phyloP scores from a whole-genome alignment of 352 stramenopile genomes.

The Globisporangium barbulae region DNA sequence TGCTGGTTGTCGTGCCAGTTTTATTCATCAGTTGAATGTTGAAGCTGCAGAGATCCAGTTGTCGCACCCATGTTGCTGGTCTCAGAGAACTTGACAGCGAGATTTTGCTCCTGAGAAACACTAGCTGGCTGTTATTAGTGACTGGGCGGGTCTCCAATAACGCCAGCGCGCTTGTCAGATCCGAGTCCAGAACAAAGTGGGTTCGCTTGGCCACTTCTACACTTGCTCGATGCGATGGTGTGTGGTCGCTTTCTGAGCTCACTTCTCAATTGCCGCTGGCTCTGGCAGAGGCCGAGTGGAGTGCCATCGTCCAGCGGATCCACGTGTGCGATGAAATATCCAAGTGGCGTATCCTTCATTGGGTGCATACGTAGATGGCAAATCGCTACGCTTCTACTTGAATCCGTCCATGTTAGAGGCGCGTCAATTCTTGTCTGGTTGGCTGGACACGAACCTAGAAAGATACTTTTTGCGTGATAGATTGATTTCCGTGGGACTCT shows the following conservation, averaged over 20 bases:
- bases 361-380: background rate
- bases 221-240: background rate
- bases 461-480: background rate
- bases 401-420: background rate
- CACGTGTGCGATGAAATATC: background rate
- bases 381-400: background rate
- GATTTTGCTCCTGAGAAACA: constrained; percentile 4
- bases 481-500: constrained; percentile 1
- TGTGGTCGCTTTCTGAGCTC: background rate
- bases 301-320: background rate
- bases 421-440: background rate
- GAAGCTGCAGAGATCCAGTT: constrained; percentile 7
- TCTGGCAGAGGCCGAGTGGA: background rate
- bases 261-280: background rate
- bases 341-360: background rate
- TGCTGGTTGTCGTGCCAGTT: background rate
- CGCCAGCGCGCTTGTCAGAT: background rate
- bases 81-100: constrained; percentile 6
- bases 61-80: constrained; percentile 16
- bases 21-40: background rate
- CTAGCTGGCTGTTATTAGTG: background rate
- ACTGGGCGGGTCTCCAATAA: background rate
- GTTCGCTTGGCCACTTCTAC: background rate
- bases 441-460: background rate
- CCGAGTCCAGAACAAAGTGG: background rate